Conservation (phyloP, 192 early-diverging fungal genomes). For the Radiomyces spectabilis region DNA sequence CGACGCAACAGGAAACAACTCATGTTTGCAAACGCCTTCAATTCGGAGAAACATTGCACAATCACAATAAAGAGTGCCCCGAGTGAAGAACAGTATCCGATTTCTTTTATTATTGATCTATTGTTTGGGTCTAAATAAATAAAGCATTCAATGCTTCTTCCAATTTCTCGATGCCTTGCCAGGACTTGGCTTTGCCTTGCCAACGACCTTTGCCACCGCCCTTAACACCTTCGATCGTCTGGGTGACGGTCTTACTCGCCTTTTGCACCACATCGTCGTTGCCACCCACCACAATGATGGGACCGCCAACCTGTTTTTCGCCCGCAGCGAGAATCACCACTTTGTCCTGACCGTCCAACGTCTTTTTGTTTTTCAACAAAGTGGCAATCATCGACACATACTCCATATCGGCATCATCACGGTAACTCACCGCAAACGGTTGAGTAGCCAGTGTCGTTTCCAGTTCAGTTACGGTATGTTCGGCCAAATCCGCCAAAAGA, state of each 20-base stretch:
- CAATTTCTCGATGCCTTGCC: conserved; percentile 29
- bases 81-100: too few relatives aligned
- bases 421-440: conserved; percentile 21
- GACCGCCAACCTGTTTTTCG: conserved; percentile 31
- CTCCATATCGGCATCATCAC: conserved; percentile 43
- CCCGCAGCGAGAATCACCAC: conserved; percentile 33
- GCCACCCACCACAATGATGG: conserved; percentile 32
- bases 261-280: conserved; percentile 31
- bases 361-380: conserved; percentile 25
- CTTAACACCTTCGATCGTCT: conserved; percentile 27
- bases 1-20: too few relatives aligned
- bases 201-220: conserved; percentile 45
- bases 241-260: conserved; percentile 14
- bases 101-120: too few relatives aligned
- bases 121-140: too few relatives aligned
- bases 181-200: conserved; percentile 40
- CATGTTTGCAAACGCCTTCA: too few relatives aligned
- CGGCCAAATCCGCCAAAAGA: conserved; percentile 30
- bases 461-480: conserved; percentile 24
- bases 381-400: conserved; percentile 23
- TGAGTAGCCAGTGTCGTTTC: conserved; percentile 9
- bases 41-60: too few relatives aligned
- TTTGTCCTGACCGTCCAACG: conserved; percentile 13
- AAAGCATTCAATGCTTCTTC: too few relatives aligned
- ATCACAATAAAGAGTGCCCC: too few relatives aligned